These are phyloP conservation scores for Persicaria maculosa DNA, from an alignment of 148 eudicot genomes.

Conservation along the genomic window DNA sequence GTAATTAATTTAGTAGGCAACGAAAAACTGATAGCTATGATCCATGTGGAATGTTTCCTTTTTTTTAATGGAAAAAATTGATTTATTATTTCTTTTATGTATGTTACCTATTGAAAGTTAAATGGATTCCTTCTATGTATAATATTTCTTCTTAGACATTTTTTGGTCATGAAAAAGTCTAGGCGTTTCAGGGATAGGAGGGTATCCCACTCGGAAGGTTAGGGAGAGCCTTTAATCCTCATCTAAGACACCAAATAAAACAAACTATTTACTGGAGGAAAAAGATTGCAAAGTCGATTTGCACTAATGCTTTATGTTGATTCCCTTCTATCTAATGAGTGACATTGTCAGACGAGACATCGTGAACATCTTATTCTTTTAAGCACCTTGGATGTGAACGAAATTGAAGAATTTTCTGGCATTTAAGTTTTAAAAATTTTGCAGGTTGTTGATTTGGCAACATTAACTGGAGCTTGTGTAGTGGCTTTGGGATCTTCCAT, in stretches of 20 bases:
- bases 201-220: too few relatives aligned
- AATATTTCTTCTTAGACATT: background rate
- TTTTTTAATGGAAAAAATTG: background rate
- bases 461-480: conserved; percentile 79
- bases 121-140: background rate
- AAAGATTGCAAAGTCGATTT: background rate
- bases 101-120: background rate
- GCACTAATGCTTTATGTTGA: background rate
- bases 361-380: background rate
- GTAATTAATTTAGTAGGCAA: too few relatives aligned
- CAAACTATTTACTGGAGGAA: background rate
- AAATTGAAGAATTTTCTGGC: conserved; percentile 13
- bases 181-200: too few relatives aligned
- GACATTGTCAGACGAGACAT: background rate
- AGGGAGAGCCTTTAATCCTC: background rate
- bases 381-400: background rate
- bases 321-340: background rate
- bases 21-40: background rate
- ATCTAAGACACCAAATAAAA: background rate
- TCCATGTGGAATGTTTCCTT: background rate
- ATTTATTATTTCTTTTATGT: background rate
- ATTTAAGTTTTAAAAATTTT: conserved; percentile 9
- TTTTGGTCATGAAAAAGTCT: background rate
- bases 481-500: conserved; percentile 93
- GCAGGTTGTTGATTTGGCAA: conserved; percentile 93